Conservation (phyloP, 179 eudicot genomes). For the Sideroxylon spinosum region DNA sequence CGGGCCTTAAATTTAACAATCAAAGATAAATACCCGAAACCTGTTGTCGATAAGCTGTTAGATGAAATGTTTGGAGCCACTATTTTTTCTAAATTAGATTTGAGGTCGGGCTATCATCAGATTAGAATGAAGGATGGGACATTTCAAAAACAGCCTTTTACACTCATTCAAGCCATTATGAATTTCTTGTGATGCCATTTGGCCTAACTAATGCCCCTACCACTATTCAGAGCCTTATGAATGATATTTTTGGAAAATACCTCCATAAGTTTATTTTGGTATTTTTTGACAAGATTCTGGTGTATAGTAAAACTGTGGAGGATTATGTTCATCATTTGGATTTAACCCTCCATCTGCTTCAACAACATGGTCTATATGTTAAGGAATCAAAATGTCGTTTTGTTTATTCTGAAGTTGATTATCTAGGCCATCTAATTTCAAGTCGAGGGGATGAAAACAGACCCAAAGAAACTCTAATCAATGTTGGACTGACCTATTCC, state of each 20-base stretch:
- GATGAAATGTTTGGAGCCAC: neutral
- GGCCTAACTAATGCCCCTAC: neutral
- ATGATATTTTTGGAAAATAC: neutral
- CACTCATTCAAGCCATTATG: neutral
- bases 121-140: neutral
- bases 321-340: neutral
- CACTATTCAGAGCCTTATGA: neutral
- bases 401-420: neutral
- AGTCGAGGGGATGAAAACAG: neutral
- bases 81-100: neutral
- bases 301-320: neutral
- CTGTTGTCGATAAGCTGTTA: neutral
- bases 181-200: neutral
- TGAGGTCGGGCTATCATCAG: neutral
- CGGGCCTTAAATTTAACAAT: neutral
- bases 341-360: neutral
- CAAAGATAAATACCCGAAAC: neutral
- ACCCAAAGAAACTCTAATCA: neutral
- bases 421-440: neutral
- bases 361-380: neutral
- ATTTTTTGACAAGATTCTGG: neutral
- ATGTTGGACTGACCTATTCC: neutral
- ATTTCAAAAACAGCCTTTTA: neutral
- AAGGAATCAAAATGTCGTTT: neutral
- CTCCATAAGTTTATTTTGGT: neutral